A percentile compares a stretch with the other conserved stretches of the same genome.
These are phyloP conservation scores for Marsdenia floribunda DNA, from an alignment of 257 asterid species.

Conservation along the genomic window DNA sequence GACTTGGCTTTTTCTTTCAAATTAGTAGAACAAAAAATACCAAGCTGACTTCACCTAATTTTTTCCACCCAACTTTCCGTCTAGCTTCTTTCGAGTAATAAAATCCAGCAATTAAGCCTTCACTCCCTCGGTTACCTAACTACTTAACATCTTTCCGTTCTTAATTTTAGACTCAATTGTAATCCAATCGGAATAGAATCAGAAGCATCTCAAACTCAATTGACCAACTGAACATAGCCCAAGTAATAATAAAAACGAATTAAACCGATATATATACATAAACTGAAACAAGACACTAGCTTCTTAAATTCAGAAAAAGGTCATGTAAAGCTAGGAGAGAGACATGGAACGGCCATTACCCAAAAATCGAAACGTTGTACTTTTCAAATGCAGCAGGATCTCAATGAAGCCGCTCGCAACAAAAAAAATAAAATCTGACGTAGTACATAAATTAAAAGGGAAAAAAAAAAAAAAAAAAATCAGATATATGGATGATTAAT, in stretches of 20 bases:
- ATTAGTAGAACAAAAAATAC: background rate
- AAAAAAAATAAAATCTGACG: slow-evolving; percentile 1
- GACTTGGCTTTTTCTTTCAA: background rate
- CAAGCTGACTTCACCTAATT: background rate
- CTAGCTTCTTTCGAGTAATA: background rate
- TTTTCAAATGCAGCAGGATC: slow-evolving; percentile 11
- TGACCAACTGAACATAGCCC: background rate
- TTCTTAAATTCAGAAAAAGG: background rate
- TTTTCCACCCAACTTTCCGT: background rate
- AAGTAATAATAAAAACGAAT: background rate
- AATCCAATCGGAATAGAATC: background rate
- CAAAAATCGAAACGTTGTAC: background rate
- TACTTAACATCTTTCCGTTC: background rate
- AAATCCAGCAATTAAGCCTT: background rate
- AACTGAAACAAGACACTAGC: background rate
- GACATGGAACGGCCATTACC: slow-evolving; percentile 7
- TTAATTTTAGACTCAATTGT: background rate
- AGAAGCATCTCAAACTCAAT: background rate
- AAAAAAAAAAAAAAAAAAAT: background rate
- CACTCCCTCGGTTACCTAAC: background rate
- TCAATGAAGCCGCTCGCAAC: background rate
- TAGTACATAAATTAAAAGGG: too few species aligned
- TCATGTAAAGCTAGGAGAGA: background rate
- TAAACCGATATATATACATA: too few species aligned
- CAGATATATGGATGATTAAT: slow-evolving; percentile 7